phyloP scores from a whole-genome alignment of 2,329 filamentous ascomycete species.

The Talaromyces atroroseus region DNA sequence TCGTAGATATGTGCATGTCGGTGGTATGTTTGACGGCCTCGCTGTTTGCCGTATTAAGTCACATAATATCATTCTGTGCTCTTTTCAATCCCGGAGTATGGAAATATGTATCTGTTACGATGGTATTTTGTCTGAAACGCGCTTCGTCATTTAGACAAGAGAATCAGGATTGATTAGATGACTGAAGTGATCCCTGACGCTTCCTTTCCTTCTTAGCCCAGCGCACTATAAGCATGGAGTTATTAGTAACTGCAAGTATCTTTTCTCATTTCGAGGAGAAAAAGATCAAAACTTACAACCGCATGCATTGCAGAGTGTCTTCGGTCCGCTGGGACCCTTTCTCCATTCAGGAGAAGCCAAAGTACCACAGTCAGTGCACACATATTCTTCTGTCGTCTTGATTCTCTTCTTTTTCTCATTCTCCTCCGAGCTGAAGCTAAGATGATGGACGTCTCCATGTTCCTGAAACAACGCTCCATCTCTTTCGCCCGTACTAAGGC shows the following conservation, averaged over 20 bases:
- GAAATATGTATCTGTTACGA: too few species aligned
- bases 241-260: neutral
- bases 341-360: conserved; percentile 94
- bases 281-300: conserved; percentile 55
- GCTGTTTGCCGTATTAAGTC: neutral
- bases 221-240: conserved; percentile 38
- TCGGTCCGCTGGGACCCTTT: conserved; percentile 86
- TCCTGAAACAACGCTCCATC: conserved; percentile 78
- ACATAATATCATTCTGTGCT: neutral
- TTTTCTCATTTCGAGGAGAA: neutral
- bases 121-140: too few species aligned
- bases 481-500: conserved; percentile 78
- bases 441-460: conserved; percentile 74
- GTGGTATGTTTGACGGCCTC: neutral
- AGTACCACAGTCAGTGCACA: conserved; percentile 93
- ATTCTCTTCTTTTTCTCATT: conserved; percentile 79
- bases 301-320: conserved; percentile 93
- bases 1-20: neutral
- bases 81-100: neutral
- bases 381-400: conserved; percentile 73
- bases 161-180: conserved; percentile 1
- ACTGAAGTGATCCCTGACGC: conserved; percentile 23
- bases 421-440: conserved; percentile 47
- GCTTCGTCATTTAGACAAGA: neutral
- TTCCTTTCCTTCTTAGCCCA: conserved; percentile 76